Base-by-base conservation (phyloP, 805 yeast species). In the Vanderwaltozyma polyspora region DNA sequence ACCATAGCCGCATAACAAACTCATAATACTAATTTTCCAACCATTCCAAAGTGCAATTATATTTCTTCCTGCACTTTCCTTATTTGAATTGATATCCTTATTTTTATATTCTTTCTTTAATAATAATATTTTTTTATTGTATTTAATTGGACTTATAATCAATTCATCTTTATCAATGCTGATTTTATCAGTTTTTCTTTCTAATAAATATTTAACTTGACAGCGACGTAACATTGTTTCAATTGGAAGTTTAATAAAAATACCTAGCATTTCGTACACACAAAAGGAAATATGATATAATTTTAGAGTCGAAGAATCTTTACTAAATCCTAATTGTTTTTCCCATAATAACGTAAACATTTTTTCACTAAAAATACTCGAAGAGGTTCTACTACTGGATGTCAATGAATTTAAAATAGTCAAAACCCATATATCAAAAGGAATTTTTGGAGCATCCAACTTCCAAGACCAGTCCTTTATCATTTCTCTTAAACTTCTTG, bases 151-250 rank as follows among this genome's bases (percentile, higher is more conserved):
- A 15, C 65, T 69, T 17, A 85, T 72, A 31, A 85, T 70, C 40
- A 84, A 43, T 37, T 72, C 70, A 14, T 64, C 63, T 17, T n/a
- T 12, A 4, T 15, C 19, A 14, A 35, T 35, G n/a, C 30, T 11
- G 6, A 34, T 21, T 26, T 15, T 31, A 18, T 30, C 32, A 4
- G 4, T 6, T 4, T 13, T 16, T 29, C 36, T 43, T 33, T 57
- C 52, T 16, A 79, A 45, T 40, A 85, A 64, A 49, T 73, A 76
- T 36, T 74, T 64, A 8, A 85, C 73, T 53, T 89, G 96, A 12
- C 89, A 86, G 43, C 95, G 74, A 40, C 93, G 67, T 39, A 84
- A 68, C 28, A 89, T 56, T 11, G 94, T 86, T 50, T 89, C 98
- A 33, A 86, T 69, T 3, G 98, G 98, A 41, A 91, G 64, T 51